Evolutionary conservation across 1,284 basidiomycete species (phyloP), one percentile per base, ranked within the genome.

Genomic region (Somion occarium): DNA sequence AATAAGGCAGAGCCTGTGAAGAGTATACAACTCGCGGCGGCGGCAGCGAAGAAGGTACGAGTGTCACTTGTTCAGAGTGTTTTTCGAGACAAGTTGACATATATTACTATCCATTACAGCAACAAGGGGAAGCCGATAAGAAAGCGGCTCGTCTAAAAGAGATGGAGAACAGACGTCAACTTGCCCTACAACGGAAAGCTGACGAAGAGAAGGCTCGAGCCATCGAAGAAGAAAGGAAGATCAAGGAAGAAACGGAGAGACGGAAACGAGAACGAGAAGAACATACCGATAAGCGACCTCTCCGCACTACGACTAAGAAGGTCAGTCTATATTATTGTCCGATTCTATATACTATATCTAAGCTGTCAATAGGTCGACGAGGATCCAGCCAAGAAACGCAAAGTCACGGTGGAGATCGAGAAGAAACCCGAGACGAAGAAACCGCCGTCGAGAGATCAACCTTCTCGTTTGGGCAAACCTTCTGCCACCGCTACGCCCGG

Each of bases 51-150:
- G 73, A 93, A 88, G 84, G 92, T 93, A 30, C 25, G 70, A 62
- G 15, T 49, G 25, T 42, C n/a, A 24, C 13, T 50, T 44, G 18
- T 34, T 13, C 19, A 39, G 30, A 43, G 38, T 42, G 9, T 7
- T 34, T 25, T 23, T 13, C 18, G 5, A 4, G 34, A 39, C 19
- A n/a, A 38, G 22, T 39, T 27, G 38, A 30, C 39, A 43, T 18
- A 18, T 15, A 15, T 34, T 34, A 11, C 26, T 38, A 46, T 49
- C 2, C 27, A 44, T 39, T 49, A 46, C 59, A 95, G 91, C 90
- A 94, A 76, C 88, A 93, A 73, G 88, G 88, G 55, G 88, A 91
- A 60, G 77, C 78, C 34, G 89, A 91, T 56, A 90, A 88, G 69
- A 93, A 91, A 66, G 80, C 78, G 1, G 72, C 76, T 2, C 73